Conservation (phyloP, 192 early-diverging fungal species). For the Phlyctochytrium planicorne region DNA sequence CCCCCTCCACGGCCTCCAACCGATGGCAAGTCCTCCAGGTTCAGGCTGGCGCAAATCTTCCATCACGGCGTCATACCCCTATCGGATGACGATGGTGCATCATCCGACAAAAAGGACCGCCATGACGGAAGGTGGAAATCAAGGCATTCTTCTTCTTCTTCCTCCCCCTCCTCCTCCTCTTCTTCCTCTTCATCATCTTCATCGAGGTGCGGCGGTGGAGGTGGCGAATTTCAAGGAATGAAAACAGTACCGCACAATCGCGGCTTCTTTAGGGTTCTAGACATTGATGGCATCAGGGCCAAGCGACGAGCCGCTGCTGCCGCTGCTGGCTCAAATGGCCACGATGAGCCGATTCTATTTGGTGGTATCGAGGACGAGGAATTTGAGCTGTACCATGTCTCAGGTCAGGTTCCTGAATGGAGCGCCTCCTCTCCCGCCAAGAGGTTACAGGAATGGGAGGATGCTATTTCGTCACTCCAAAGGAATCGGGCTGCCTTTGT, state of each 20-base stretch:
- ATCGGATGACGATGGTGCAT: neutral
- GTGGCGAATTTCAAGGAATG: neutral
- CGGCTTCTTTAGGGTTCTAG: neutral
- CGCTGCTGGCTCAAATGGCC: neutral
- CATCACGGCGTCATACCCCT: conserved; percentile 1
- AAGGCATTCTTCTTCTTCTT: too few relatives aligned
- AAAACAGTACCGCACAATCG: neutral
- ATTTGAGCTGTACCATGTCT: neutral
- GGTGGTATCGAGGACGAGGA: neutral
- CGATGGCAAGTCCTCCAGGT: neutral
- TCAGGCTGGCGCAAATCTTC: conserved; percentile 2
- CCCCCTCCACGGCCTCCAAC: neutral
- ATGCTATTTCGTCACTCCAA: neutral
- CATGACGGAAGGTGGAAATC: neutral
- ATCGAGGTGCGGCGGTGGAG: neutral
- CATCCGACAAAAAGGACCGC: neutral
- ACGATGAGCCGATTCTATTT: neutral
- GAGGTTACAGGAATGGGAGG: neutral
- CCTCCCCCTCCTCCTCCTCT: neutral
- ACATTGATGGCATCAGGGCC: neutral
- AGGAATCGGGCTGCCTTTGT: neutral
- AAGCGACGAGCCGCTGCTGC: neutral
- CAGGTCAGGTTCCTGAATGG: neutral
- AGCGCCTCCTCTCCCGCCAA: neutral
- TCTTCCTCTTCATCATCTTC: neutral